Evolutionary conservation across 2,329 filamentous ascomycete genomes (phyloP), one percentile per base, ranked within the genome.

Genomic region (Graphiopsis chlorocephala): DNA sequence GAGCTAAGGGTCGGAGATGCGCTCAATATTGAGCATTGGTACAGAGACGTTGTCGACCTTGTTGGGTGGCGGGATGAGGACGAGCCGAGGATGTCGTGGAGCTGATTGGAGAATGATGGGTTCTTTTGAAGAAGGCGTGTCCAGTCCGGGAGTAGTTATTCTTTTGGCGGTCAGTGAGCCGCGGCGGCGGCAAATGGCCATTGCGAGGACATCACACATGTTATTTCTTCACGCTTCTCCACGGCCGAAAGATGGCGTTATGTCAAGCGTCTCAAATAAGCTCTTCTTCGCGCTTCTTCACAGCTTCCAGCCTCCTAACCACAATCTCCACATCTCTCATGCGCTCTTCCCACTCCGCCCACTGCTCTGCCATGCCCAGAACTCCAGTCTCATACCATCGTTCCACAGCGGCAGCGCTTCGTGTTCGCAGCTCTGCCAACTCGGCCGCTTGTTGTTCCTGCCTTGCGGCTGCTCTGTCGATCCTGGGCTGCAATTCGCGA

Each of bases 321-420:
- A 81, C 81, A 63, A 86, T 83, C 78, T 95, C 91, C 8, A 87
- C 84, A 66, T 82, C 80, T 75, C 86, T 85, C 14, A 93, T 76
- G 58, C 90, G 82, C 35, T 85, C 83, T 77, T 96, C 90, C 73
- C 89, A 87, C 60, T 89, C 86, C 25, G 89, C 89, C 79, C 92
- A 88, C 65, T 85, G 84, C 69, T 87, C 85, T 0, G 89, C 89
- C 69, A 86, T 86, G 12, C 84, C 84, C 56, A 96, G 79, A 50
- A 95, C 82, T 3, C 87, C 86, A 26, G 86, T 80, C 74, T 93
- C 88, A 77, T 94, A 93, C 89, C 92, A 96, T 38, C 67, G 76
- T 75, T 77, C 76, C 63, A 81, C 76, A 12, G 80, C 55, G 55
- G 76, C 69, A 76, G 87, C 90, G 78, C 85, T 93, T 68, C 83